These are phyloP conservation scores for Neofusicoccum parvum DNA, from an alignment of 2,329 filamentous ascomycete genomes.

Conservation along the genomic window DNA sequence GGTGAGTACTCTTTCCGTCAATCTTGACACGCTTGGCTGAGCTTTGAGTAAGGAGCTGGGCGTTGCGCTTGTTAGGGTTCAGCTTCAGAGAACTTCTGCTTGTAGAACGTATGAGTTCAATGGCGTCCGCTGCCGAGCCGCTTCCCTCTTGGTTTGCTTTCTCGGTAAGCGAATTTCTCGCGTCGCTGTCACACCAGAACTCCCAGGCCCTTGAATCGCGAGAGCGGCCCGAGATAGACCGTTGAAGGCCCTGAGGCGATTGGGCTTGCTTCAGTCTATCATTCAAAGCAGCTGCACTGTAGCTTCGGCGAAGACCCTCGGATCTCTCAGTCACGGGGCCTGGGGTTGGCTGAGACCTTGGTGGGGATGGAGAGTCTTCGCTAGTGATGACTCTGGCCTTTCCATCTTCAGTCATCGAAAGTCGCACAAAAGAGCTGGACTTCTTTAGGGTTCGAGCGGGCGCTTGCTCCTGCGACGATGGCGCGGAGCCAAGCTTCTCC, in stretches of 20 bases:
- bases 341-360: constrained; percentile 54
- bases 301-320: constrained; percentile 68
- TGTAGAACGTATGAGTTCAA: constrained; percentile 76
- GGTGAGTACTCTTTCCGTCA: constrained; percentile 38
- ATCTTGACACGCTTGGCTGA: constrained; percentile 34
- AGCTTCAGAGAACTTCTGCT: constrained; percentile 53
- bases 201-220: constrained; percentile 90
- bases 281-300: constrained; percentile 61
- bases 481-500: not conserved
- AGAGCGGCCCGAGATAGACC: constrained; percentile 68
- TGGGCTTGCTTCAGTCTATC: constrained; percentile 36
- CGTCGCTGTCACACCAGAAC: constrained; percentile 81
- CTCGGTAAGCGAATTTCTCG: constrained; percentile 75
- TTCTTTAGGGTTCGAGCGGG: constrained; percentile 41
- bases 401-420: constrained; percentile 84
- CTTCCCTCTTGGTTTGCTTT: constrained; percentile 79
- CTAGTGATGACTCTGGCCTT: constrained; percentile 81
- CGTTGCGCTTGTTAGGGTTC: constrained; percentile 69
- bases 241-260: constrained; percentile 34
- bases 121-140: constrained; percentile 78
- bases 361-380: constrained; percentile 69
- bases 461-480: constrained; percentile 31
- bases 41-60: constrained; percentile 37
- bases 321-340: constrained; percentile 44
- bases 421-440: constrained; percentile 62